These are phyloP conservation scores for Penicillium lagena DNA, from an alignment of 495 filamentous ascomycete species.

Conservation along the genomic window DNA sequence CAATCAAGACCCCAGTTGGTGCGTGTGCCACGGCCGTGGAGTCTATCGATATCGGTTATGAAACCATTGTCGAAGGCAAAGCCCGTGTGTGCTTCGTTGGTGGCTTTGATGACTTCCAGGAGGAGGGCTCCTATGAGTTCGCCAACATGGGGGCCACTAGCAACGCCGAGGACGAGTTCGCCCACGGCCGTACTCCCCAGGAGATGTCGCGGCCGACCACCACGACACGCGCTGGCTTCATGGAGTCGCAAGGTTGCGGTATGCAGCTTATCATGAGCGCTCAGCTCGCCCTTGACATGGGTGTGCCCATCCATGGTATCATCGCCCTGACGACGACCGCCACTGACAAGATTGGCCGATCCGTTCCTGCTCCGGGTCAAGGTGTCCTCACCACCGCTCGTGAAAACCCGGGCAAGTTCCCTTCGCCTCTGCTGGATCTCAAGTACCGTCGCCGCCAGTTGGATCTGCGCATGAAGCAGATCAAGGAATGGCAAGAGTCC, in stretches of 20 bases:
- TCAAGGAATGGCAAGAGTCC: constrained; percentile 91
- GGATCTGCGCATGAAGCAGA: constrained; percentile 82
- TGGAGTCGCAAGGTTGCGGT: constrained; percentile 99
- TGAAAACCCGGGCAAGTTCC: constrained; percentile 84
- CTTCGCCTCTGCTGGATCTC: constrained; percentile 90
- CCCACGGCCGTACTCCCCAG: constrained; percentile 86
- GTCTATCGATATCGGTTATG: constrained; percentile 94
- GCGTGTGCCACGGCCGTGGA: constrained; percentile 97
- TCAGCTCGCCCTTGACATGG: constrained; percentile 94
- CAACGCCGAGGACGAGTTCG: constrained; percentile 93
- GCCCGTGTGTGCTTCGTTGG: constrained; percentile 94
- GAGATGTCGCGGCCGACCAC: constrained; percentile 99
- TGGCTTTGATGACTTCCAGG: constrained; percentile 98
- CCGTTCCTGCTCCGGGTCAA: constrained; percentile 91
- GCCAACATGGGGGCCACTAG: constrained; percentile 99
- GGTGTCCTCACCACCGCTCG: constrained; percentile 97
- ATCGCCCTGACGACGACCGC: constrained; percentile 94
- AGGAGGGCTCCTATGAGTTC: constrained; percentile 98
- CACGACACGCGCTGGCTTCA: constrained; percentile 94
- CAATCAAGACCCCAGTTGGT: constrained; percentile 97
- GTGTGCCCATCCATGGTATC: constrained; percentile 94
- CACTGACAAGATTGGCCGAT: constrained; percentile 97
- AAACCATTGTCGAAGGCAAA: constrained; percentile 97
- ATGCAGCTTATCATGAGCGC: constrained; percentile 98
- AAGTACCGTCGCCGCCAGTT: constrained; percentile 94